Evolutionary conservation across 2,329 filamentous ascomycete species (phyloP), one percentile per base, ranked within the genome.

Genomic region (Cercospora citrullina): DNA sequence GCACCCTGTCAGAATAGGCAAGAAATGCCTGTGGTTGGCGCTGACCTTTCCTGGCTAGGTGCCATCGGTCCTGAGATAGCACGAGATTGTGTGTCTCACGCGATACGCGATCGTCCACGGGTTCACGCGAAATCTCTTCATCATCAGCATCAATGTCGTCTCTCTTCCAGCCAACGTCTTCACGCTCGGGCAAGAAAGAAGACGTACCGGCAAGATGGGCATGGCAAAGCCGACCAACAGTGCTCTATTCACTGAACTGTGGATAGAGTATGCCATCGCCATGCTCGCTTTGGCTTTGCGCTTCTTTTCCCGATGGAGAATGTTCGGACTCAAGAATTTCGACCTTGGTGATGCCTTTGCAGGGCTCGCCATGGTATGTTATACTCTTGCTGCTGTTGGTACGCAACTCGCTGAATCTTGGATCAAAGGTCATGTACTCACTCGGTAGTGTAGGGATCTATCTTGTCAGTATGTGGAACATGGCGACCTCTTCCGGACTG

Each of bases 391-490:
- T 59, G 33, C 58, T 28, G 48, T 23, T 55, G 45, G 58, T 55
- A 26, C 4, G 48, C 59, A 28, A 7, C 6, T 14, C 2, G 12
- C 42, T 23, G 7, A 48, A 21, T 33, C 31, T 18, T 14, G 9
- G 4, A 28, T 14, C 6, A 8, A 21, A 64, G 63, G 59, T 64
- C 9, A 70, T 70, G 55, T 70, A 71, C 61, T 61, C 63, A 18
- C 66, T 71, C 26, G 65, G 64, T 60, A 71, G 63, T 8, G 48
- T 66, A 33, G 71, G 69, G 4, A 72, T 72, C 26, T 72, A 72
- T 33, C 48, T 71, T 26, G 48, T 63, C 26, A 67, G 66, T 68
- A 65, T 28, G 65, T 23, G 18, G 10, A 21, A 21, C 30, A 8
- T 10, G 16, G 10, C 2, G 16, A 28, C 1, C 5, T 18, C 10